Conservation (phyloP, 2,329 filamentous ascomycete genomes). For the Colletotrichum lini region DNA sequence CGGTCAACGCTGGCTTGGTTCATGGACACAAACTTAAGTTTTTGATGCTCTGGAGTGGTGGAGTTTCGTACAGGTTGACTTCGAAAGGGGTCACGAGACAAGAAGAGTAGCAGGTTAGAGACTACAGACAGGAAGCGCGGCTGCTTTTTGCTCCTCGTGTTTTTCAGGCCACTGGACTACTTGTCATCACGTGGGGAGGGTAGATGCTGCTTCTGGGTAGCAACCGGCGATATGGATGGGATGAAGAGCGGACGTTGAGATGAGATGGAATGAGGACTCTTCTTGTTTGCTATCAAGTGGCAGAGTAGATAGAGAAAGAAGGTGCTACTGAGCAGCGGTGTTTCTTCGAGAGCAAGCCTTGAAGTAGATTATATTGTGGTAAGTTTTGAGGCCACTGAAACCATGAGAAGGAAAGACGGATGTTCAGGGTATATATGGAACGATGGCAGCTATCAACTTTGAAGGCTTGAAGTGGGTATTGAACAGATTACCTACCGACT, state of each 20-base stretch:
- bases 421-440: too few species aligned
- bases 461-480: too few species aligned
- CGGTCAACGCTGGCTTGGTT: not conserved
- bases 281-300: too few species aligned
- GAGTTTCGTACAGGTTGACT: too few species aligned
- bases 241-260: not conserved
- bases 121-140: accelerated
- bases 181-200: not conserved
- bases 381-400: not conserved
- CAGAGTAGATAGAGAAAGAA: not conserved
- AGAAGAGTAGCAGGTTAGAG: too few species aligned
- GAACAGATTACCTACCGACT: too few species aligned
- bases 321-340: not conserved
- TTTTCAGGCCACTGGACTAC: not conserved
- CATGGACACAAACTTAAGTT: not conserved
- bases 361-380: not conserved
- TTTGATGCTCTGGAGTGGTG: accelerated
- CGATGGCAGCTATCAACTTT: too few species aligned
- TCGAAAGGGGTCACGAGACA: too few species aligned
- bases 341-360: too few species aligned
- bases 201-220: not conserved
- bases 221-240: not conserved
- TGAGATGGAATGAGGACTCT: not conserved
- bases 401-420: not conserved
- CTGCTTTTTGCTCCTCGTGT: not conserved